These are phyloP conservation scores for Penicillium sp. DNA, from an alignment of 2,329 filamentous ascomycete genomes.

Conservation along the genomic window DNA sequence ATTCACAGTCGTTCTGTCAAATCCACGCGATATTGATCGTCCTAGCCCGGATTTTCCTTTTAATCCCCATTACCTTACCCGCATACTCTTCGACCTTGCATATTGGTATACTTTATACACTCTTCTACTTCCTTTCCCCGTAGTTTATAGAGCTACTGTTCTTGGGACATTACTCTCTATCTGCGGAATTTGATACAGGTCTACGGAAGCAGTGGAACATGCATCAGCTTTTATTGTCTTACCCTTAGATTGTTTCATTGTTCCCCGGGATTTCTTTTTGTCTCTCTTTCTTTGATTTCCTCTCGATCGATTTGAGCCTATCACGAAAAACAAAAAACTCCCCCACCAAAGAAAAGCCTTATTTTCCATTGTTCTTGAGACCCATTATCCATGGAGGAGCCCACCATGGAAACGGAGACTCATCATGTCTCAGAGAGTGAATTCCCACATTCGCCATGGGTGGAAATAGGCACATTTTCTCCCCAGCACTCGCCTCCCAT, in stretches of 20 bases:
- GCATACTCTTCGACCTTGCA: conserved; percentile 24
- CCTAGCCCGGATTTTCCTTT: conserved; percentile 24
- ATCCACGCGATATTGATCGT: conserved; percentile 24
- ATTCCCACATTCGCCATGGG: conserved; percentile 46
- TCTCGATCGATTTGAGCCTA: conserved; percentile 4
- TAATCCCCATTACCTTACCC: conserved; percentile 32
- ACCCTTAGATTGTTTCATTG: conserved; percentile 38
- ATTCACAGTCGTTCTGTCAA: conserved; percentile 20
- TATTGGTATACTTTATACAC: conserved; percentile 20
- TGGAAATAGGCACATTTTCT: conserved; percentile 47
- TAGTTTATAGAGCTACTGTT: neutral
- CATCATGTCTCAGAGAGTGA: conserved; percentile 45
- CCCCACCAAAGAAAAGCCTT: conserved; percentile 1
- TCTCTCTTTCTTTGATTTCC: conserved; percentile 7
- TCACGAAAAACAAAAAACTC: neutral
- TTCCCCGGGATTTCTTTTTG: conserved; percentile 22
- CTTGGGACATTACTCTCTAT: conserved; percentile 8
- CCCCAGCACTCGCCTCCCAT: conserved; percentile 69
- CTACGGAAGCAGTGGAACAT: conserved; percentile 45
- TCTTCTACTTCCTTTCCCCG: conserved; percentile 38
- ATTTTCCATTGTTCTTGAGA: neutral
- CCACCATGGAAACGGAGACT: conserved; percentile 47
- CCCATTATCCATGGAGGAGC: conserved; percentile 44
- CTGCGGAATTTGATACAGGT: conserved; percentile 36
- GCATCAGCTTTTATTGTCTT: conserved; percentile 50